Conservation (phyloP, 108 stramenopile genomes). For the Aurantiochytrium sp. region DNA sequence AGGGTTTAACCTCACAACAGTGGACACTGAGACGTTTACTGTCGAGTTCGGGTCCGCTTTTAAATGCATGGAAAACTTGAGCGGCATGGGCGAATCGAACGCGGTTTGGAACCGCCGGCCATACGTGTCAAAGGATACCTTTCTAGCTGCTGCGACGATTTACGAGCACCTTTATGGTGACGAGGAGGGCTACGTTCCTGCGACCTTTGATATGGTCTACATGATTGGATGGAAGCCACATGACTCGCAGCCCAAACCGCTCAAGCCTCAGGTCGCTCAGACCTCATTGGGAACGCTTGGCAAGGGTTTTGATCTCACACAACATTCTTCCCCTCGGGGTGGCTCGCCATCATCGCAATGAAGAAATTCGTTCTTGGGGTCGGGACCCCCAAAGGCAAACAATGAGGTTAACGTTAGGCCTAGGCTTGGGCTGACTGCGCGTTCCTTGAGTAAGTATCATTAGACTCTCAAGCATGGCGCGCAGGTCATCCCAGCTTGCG, state of each 20-base stretch:
- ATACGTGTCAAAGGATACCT: constrained; percentile 56
- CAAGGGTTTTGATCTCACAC: background rate
- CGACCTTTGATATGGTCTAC: constrained; percentile 79
- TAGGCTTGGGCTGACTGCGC: too few relatives aligned
- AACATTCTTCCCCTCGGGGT: background rate
- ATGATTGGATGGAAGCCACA: constrained; percentile 96
- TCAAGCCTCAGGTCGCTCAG: constrained; percentile 47
- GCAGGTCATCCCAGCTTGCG: too few relatives aligned
- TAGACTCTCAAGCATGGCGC: too few relatives aligned
- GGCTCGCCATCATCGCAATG: too few relatives aligned
- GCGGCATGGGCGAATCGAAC: constrained; percentile 2
- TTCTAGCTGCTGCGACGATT: constrained; percentile 75
- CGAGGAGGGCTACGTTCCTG: constrained; percentile 53
- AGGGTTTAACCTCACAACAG: constrained; percentile 80
- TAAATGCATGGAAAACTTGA: background rate
- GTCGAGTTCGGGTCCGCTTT: background rate
- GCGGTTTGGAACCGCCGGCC: constrained; percentile 31
- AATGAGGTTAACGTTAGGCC: too few relatives aligned
- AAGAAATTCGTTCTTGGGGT: too few relatives aligned
- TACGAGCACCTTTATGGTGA: constrained; percentile 73
- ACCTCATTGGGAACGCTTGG: background rate
- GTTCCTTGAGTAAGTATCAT: too few relatives aligned
- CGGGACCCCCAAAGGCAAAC: too few relatives aligned
- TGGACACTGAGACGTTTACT: constrained; percentile 71
- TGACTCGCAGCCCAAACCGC: constrained; percentile 75